Conservation (phyloP, 495 filamentous ascomycete species). For the Diplogelasinospora grovesii region DNA sequence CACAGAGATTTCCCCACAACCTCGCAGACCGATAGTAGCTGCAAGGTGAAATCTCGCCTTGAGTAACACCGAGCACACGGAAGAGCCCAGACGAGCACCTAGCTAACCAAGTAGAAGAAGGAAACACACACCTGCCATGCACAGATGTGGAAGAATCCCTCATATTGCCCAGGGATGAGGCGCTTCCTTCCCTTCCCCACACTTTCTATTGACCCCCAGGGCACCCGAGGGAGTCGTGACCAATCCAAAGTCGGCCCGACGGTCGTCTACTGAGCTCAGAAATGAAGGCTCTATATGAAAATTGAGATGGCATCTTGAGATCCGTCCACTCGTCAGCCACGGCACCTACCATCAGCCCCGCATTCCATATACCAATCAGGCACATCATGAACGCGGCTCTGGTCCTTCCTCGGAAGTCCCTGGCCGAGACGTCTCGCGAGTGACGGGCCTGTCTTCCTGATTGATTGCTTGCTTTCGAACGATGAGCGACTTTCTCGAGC, state of each 20-base stretch:
- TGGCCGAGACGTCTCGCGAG: constrained; percentile 35
- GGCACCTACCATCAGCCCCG: constrained; percentile 33
- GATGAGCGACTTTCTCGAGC: background rate
- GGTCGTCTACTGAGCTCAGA: constrained; percentile 25
- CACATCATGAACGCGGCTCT: constrained; percentile 25
- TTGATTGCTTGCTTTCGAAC: constrained; percentile 19
- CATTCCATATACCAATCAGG: constrained; percentile 30
- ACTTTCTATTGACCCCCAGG: constrained; percentile 15
- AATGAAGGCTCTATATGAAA: constrained; percentile 33
- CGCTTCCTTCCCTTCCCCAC: constrained; percentile 23
- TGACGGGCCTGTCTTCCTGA: constrained; percentile 44
- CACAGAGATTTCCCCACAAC: constrained; percentile 15
- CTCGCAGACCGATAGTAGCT: no score
- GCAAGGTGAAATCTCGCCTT: no score
- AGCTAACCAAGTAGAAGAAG: no score
- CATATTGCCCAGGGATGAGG: constrained; percentile 17
- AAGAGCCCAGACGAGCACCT: no score
- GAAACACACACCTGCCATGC: no score
- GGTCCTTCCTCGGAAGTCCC: constrained; percentile 33
- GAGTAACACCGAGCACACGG: no score
- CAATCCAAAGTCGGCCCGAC: constrained; percentile 23
- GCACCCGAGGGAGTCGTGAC: constrained; percentile 7
- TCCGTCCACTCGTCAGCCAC: constrained; percentile 24
- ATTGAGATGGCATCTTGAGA: constrained; percentile 25
- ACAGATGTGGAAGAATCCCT: constrained; percentile 23